Base-by-base conservation (phyloP, 257 asterid species). In the Echites panduratus region DNA sequence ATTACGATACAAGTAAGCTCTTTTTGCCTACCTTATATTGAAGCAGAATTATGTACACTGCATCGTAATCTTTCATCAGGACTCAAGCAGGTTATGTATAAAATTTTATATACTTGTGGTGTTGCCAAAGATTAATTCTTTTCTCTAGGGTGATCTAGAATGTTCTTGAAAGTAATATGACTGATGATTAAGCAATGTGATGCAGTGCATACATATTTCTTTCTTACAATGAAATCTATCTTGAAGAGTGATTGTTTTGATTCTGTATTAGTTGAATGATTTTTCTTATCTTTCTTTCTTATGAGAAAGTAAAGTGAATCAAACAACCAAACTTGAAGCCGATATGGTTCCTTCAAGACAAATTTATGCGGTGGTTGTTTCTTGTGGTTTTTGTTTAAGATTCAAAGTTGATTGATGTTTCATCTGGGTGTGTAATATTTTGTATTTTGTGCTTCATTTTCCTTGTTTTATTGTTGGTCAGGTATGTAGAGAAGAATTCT, bases 401-500 rank as follows among this genome's bases (percentile, higher is more conserved):
- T 50, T 50, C 22, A 20, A 9, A 19, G 20, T 24, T 24, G 8
- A n/a, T 7, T 7, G 26, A n/a, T 26, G 5, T 16, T 6, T 41
- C 54, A 24, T 26, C 27, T 8, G 19, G 13, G 17, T 9, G 11
- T n/a, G 10, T 27, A 7, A 16, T 17, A n/a, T 24, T 17, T 3
- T 70, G 38, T 32, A 1, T 3, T 32, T 1, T 32, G 38, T 32
- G 38, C 3, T 1, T 32, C 38, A 32, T 32, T 32, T 32, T 32
- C 38, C 38, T 32, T 32, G 38, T 3, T 32, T 32, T 78, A 2
- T 16, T 66, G 56, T 49, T 73, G 57, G 54, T 70, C 85, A 92
- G 97, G 84, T 89, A 90, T 63, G 73, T 93, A 35, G 97, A 89
- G 80, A 83, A 70, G 65, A 89, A 82, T 75, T 85, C 95, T 4